A percentile compares a stretch with the other conserved stretches of the same genome.
Evolutionary conservation across 805 yeast genomes (phyloP).

Genomic region (Sugiyamaella valdiviana): DNA sequence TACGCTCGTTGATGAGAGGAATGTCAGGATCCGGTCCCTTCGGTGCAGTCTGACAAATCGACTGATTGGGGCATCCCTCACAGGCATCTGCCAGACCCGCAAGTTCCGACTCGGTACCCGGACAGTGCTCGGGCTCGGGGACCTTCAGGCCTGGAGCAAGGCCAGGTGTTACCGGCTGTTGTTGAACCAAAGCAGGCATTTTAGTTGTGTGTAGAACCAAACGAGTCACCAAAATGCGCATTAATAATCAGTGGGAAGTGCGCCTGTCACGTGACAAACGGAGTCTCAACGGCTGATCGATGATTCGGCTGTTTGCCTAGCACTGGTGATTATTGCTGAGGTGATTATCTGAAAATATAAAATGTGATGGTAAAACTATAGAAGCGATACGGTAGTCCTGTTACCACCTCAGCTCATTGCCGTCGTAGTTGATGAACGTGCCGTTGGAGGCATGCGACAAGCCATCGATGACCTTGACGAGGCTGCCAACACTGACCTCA

Average conservation of each 20-base stretch:
- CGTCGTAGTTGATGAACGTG: conserved; percentile 13
- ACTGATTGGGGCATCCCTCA: conserved; percentile 88
- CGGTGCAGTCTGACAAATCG: conserved; percentile 71
- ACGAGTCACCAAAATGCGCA: not conserved
- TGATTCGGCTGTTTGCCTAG: too few relatives aligned
- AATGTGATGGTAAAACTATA: too few relatives aligned
- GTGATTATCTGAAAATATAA: too few relatives aligned
- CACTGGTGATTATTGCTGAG: too few relatives aligned
- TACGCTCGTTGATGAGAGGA: conserved; percentile 61
- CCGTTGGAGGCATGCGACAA: conserved; percentile 27
- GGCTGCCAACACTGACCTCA: conserved; percentile 23
- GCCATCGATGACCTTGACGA: conserved; percentile 19
- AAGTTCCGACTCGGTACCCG: conserved; percentile 90
- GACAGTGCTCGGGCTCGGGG: conserved; percentile 96
- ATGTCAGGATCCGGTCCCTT: conserved; percentile 96
- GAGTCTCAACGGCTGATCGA: too few relatives aligned
- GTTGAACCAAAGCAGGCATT: conserved; percentile 9
- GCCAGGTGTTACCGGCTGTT: not conserved
- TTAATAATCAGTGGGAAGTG: too few relatives aligned
- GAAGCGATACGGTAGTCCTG: too few relatives aligned
- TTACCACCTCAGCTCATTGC: conserved; percentile 10
- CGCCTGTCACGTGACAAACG: not conserved
- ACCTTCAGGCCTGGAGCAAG: conserved; percentile 31
- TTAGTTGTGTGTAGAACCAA: not conserved
- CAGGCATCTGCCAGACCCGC: conserved; percentile 97